Percentiles rank a stretch among this genome's conserved stretches.
Conservation (phyloP, 1,284 basidiomycete genomes). For the Pseudomicrostroma phylloplanum region DNA sequence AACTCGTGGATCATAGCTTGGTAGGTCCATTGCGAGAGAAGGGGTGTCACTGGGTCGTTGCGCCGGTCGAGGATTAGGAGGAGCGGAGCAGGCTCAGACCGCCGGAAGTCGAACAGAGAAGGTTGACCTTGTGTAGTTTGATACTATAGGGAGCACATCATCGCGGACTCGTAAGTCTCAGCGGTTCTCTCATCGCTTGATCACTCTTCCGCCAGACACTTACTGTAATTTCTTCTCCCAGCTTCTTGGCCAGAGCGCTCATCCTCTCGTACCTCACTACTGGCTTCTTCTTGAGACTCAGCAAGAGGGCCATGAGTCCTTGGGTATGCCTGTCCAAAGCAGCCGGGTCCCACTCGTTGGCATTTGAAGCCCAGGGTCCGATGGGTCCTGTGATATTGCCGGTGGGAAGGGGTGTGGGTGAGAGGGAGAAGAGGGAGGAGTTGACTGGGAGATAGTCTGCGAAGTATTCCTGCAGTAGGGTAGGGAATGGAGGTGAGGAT, state of each 20-base stretch:
- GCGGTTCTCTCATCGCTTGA: slow-evolving; percentile 66
- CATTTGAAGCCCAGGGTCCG: slow-evolving; percentile 65
- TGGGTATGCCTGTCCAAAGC: slow-evolving; percentile 73
- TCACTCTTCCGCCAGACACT: slow-evolving; percentile 57
- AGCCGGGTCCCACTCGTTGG: slow-evolving; percentile 58
- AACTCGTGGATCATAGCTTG: slow-evolving; percentile 99
- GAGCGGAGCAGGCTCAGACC: slow-evolving; percentile 50
- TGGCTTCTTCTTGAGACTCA: slow-evolving; percentile 93
- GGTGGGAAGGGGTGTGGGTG: slow-evolving; percentile 39
- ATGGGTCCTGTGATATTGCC: slow-evolving; percentile 52
- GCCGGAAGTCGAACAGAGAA: slow-evolving; percentile 56
- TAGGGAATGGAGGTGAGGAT: no score
- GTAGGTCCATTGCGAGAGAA: slow-evolving; percentile 99
- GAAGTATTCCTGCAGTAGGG: slow-evolving; percentile 29
- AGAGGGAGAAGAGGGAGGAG: slow-evolving; percentile 81
- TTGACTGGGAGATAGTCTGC: slow-evolving; percentile 54
- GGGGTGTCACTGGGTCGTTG: slow-evolving; percentile 93
- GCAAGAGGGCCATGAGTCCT: slow-evolving; percentile 76
- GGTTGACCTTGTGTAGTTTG: slow-evolving; percentile 51
- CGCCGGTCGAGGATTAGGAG: slow-evolving; percentile 68
- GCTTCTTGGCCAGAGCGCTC: slow-evolving; percentile 81
- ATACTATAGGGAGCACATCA: slow-evolving; percentile 19
- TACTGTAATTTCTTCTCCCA: slow-evolving; percentile 66
- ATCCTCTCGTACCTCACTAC: slow-evolving; percentile 89
- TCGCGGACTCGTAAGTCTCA: slow-evolving; percentile 64